Percentiles rank a stretch among this genome's conserved stretches.
These are phyloP conservation scores for Phoenix roebelenii DNA, from an alignment of 176 grass and related monocot species.

Conservation along the genomic window DNA sequence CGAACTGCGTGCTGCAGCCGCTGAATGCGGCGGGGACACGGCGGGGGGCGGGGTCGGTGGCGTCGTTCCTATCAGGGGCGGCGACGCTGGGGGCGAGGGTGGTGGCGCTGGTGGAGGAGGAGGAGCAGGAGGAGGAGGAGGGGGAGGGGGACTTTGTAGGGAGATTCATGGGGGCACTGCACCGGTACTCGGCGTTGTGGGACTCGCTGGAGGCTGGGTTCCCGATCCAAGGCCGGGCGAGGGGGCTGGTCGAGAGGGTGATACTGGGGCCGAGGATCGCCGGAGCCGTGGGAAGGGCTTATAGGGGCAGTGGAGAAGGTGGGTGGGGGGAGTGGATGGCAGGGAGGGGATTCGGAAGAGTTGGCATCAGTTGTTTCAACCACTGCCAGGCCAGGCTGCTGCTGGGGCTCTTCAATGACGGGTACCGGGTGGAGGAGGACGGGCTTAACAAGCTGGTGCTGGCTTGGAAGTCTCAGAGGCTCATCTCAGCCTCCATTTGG, in stretches of 20 bases:
- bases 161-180: slow-evolving; percentile 48
- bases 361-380: slow-evolving; percentile 66
- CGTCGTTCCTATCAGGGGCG: slow-evolving; percentile 40
- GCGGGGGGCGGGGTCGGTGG: slow-evolving; percentile 28
- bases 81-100: slow-evolving; percentile 35
- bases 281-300: slow-evolving; percentile 49
- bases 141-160: slow-evolving; percentile 31
- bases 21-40: slow-evolving; percentile 6
- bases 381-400: slow-evolving; percentile 64
- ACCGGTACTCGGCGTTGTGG: slow-evolving; percentile 59
- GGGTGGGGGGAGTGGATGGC: slow-evolving; percentile 60
- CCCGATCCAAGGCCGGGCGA: slow-evolving; percentile 48
- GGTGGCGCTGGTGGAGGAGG: slow-evolving; percentile 51
- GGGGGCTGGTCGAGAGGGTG: slow-evolving; percentile 48
- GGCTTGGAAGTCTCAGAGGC: slow-evolving; percentile 45
- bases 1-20: slow-evolving; percentile 54
- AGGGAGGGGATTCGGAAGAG: slow-evolving; percentile 29
- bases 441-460: slow-evolving; percentile 47
- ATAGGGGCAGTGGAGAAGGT: slow-evolving; percentile 14
- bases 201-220: slow-evolving; percentile 65
- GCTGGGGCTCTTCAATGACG: slow-evolving; percentile 59
- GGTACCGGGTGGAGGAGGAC: slow-evolving; percentile 51
- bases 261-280: slow-evolving; percentile 60
- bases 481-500: slow-evolving; percentile 56
- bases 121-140: slow-evolving; percentile 4